Percentiles rank a stretch among this genome's conserved stretches.
Conservation (phyloP, 2,329 filamentous ascomycete genomes). For the Talaromyces piceae region DNA sequence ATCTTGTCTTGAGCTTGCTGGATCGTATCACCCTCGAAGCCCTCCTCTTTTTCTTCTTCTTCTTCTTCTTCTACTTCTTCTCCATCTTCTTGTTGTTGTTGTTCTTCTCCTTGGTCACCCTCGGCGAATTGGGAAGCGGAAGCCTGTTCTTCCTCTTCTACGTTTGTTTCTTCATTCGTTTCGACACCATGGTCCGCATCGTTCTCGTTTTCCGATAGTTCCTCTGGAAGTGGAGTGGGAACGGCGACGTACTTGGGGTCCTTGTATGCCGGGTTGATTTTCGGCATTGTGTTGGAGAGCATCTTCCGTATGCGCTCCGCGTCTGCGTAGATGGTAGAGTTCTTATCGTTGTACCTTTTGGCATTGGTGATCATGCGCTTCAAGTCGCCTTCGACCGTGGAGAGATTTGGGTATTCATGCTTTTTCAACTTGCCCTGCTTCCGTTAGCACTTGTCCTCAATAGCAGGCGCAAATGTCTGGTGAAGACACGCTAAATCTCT, state of each 20-base stretch:
- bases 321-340: conserved; percentile 68
- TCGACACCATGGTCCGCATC: conserved; percentile 15
- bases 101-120: conserved; percentile 45
- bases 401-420: conserved; percentile 61
- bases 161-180: conserved; percentile 15
- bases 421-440: conserved; percentile 56
- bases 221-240: conserved; percentile 64
- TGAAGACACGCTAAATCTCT: not conserved
- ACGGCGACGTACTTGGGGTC: conserved; percentile 60
- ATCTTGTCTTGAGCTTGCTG: conserved; percentile 84
- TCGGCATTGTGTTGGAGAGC: conserved; percentile 79
- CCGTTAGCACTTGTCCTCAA: not conserved
- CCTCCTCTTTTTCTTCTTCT: conserved; percentile 40
- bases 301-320: conserved; percentile 81
- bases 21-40: conserved; percentile 67
- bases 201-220: conserved; percentile 27
- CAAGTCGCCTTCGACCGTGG: conserved; percentile 72
- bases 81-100: no score
- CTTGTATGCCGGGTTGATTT: conserved; percentile 76
- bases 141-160: conserved; percentile 16
- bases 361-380: conserved; percentile 84
- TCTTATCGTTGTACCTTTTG: conserved; percentile 72
- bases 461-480: not conserved
- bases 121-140: conserved; percentile 25
- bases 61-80: conserved; percentile 16